Evolutionary conservation across 345 rosid genomes (phyloP), one percentile per base, ranked within the genome.

Genomic region (Citrus maxima): DNA sequence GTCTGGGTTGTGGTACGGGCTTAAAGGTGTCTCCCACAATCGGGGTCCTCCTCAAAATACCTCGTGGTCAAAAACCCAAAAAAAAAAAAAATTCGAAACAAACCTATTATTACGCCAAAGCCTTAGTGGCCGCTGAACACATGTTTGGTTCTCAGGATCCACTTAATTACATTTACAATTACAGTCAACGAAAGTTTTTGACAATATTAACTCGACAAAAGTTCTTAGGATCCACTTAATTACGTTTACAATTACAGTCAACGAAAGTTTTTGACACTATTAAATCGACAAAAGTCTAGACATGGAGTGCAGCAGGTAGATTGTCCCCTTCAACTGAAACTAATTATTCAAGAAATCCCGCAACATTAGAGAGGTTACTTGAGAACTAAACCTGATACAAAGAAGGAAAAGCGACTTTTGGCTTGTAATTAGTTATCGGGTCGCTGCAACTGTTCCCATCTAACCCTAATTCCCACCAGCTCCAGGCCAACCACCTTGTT

Each of bases 321-420:
- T 49, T 24, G 83, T 83, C 88, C 51, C 77, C 21, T 72, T 85
- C 88, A 64, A 40, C 32, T 76, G 78, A 67, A 68, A 78, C 81
- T 75, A 78, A 64, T 72, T 66, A 30, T 58, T 80, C 24, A 85
- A 82, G 82, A 75, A 85, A 85, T 34, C 32, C 2, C 21, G 35
- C 8, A 34, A 71, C 51, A 42, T 78, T 24, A 65, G 32, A 37
- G n/a, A 64, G 86, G 79, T 89, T 81, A 12, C 92, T 77, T 88
- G 49, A 79, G 68, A 83, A 83, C 18, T 49, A 79, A 81, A 80
- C 70, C 78, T 22, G n/a, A 16, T 78, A 61, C 24, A 72, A 80
- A 19, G 58, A 90, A 90, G 93, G 86, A 88, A 94, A 89, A 92
- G 87, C 85, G 98, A 94, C 98, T 59, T 86, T 68, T 83, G 84